phyloP scores from a whole-genome alignment of 1,139 yeast species.

The Groenewaldozyma sp. region DNA sequence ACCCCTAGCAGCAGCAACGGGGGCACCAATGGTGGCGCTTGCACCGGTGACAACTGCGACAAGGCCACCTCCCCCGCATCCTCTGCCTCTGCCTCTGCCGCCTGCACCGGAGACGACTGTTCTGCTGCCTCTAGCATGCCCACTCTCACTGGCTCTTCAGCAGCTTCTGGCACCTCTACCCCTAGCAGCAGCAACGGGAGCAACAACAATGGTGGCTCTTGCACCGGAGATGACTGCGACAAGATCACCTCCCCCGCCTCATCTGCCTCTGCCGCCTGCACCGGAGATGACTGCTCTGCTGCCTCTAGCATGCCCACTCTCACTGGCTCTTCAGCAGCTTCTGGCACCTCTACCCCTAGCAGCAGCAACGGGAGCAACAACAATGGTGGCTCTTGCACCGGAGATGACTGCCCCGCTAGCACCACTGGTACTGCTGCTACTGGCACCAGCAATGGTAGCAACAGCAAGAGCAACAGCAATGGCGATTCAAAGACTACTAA shows the following conservation, averaged over 20 bases:
- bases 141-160: not conserved
- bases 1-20: not conserved
- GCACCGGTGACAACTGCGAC: conserved; percentile 2
- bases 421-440: conserved; percentile 2
- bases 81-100: not conserved
- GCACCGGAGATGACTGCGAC: conserved; percentile 2
- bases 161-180: not conserved
- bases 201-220: conserved; percentile 1
- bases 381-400: conserved; percentile 4
- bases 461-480: conserved; percentile 1
- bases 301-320: not conserved
- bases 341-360: not conserved
- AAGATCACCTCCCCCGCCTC: conserved; percentile 6
- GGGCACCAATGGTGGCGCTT: conserved; percentile 3
- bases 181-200: not conserved
- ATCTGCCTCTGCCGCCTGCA: not conserved
- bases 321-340: not conserved
- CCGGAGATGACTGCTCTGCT: not conserved
- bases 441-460: not conserved
- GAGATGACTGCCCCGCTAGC: conserved; percentile 4
- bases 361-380: conserved; percentile 1
- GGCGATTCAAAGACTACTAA: not conserved
- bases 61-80: conserved; percentile 5
- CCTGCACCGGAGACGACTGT: not conserved
- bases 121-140: too few species aligned